A percentile compares a stretch with the other conserved stretches of the same genome.
Conservation (phyloP, 73 alveolate genomes). For the Paramecium biaurelia region DNA sequence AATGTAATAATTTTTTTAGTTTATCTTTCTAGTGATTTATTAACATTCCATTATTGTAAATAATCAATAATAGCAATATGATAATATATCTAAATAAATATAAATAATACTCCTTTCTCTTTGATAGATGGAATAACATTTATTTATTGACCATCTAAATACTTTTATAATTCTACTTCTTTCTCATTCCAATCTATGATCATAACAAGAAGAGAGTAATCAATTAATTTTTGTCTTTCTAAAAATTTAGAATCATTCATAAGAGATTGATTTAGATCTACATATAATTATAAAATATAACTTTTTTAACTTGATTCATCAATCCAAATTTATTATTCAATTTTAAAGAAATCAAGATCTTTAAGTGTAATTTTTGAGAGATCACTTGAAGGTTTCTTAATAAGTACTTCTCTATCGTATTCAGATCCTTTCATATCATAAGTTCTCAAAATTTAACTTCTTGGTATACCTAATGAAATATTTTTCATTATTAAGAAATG, state of each 20-base stretch:
- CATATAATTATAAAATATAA: not conserved
- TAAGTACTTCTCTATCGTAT: conserved; percentile 80
- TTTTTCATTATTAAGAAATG: conserved; percentile 90
- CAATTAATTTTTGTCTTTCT: conserved; percentile 68
- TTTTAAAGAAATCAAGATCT: conserved; percentile 83
- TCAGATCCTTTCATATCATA: conserved; percentile 94
- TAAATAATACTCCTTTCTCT: conserved; percentile 61
- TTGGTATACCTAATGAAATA: conserved; percentile 80
- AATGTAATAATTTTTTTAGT: conserved; percentile 72
- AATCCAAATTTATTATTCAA: conserved; percentile 62
- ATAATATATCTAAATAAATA: conserved; percentile 73
- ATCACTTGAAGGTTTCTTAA: conserved; percentile 74
- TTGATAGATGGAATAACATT: conserved; percentile 54
- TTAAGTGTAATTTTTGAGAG: conserved; percentile 78
- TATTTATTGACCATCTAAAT: not conserved
- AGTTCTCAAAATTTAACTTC: conserved; percentile 75
- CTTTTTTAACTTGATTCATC: not conserved
- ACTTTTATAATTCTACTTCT: not conserved
- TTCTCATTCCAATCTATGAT: conserved; percentile 32
- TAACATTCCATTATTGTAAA: conserved; percentile 82
- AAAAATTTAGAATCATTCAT: conserved; percentile 66
- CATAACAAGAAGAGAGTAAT: conserved; percentile 74
- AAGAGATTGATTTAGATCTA: conserved; percentile 32
- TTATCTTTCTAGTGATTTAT: conserved; percentile 75
- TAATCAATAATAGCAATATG: conserved; percentile 91